phyloP scores from a whole-genome alignment of 73 alveolate species.

The Paramecium pentaurelia region DNA sequence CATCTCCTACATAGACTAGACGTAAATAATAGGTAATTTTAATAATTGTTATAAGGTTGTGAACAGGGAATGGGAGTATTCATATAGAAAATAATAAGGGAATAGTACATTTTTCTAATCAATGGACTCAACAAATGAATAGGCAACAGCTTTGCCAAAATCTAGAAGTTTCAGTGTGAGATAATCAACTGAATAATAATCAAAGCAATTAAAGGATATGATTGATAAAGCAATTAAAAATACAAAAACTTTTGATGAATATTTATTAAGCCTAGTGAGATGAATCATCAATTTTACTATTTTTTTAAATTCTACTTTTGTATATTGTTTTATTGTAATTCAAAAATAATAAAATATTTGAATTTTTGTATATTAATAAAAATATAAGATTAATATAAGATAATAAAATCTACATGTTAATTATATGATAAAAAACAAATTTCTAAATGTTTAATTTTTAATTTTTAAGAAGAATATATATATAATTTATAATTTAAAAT shows the following conservation, averaged over 20 bases:
- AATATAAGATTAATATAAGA: background rate
- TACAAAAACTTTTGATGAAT: background rate
- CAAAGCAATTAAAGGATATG: background rate
- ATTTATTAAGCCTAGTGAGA: background rate
- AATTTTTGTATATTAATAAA: background rate
- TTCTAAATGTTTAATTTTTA: no score
- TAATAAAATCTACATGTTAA: background rate
- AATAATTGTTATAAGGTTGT: background rate
- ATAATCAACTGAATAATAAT: background rate
- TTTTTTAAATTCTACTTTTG: background rate
- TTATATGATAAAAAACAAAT: background rate
- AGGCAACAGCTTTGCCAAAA: background rate
- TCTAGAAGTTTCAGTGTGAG: background rate
- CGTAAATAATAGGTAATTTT: background rate
- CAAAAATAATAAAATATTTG: background rate
- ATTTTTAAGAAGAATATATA: background rate
- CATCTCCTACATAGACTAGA: background rate
- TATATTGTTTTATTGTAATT: background rate
- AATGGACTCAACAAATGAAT: background rate
- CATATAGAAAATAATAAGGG: background rate
- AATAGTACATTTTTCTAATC: background rate
- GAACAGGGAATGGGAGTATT: conserved; percentile 12
- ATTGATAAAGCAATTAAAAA: background rate
- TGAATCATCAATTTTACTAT: background rate
- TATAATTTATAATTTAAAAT: background rate